Percentiles rank a stretch among this genome's conserved stretches.
Evolutionary conservation across 768 basidiomycete genomes (phyloP).

Genomic region (Suillus americanus): DNA sequence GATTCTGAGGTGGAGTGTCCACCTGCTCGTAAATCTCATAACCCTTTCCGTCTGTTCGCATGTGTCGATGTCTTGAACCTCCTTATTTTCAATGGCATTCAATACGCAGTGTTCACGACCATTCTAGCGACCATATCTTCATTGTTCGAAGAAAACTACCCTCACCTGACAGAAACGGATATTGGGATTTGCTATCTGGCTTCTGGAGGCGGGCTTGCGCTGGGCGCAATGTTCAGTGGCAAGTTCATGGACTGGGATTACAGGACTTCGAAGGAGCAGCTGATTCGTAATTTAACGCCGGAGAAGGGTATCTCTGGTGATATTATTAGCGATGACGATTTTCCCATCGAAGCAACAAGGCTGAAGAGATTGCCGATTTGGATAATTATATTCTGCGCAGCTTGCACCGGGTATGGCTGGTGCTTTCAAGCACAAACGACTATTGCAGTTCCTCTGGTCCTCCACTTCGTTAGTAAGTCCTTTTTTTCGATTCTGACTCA

Average conservation of each 20-base stretch:
- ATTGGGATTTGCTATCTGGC: slow-evolving; percentile 76
- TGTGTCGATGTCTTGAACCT: slow-evolving; percentile 34
- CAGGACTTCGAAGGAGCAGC: slow-evolving; percentile 28
- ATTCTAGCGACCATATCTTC: slow-evolving; percentile 44
- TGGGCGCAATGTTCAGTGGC: slow-evolving; percentile 57
- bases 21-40: slow-evolving; percentile 24
- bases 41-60: slow-evolving; percentile 33
- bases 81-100: slow-evolving; percentile 51
- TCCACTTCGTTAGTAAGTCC: slow-evolving; percentile 39
- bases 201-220: slow-evolving; percentile 64
- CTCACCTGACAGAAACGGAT: slow-evolving; percentile 39
- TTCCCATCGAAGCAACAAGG: slow-evolving; percentile 60
- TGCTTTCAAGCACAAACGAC: slow-evolving; percentile 42
- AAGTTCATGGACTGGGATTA: slow-evolving; percentile 65
- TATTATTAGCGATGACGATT: slow-evolving; percentile 32
- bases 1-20: not conserved
- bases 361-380: slow-evolving; percentile 45
- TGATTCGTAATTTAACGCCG: slow-evolving; percentile 8
- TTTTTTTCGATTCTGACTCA: not conserved
- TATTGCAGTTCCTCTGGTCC: slow-evolving; percentile 50
- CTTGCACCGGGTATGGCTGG: slow-evolving; percentile 56
- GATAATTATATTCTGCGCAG: slow-evolving; percentile 34
- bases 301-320: slow-evolving; percentile 21
- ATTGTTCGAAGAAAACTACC: slow-evolving; percentile 48
- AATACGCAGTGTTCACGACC: slow-evolving; percentile 48